Evolutionary conservation across 2,329 filamentous ascomycete species (phyloP), one percentile per base, ranked within the genome.

Genomic region (Cladosporium colombiae): DNA sequence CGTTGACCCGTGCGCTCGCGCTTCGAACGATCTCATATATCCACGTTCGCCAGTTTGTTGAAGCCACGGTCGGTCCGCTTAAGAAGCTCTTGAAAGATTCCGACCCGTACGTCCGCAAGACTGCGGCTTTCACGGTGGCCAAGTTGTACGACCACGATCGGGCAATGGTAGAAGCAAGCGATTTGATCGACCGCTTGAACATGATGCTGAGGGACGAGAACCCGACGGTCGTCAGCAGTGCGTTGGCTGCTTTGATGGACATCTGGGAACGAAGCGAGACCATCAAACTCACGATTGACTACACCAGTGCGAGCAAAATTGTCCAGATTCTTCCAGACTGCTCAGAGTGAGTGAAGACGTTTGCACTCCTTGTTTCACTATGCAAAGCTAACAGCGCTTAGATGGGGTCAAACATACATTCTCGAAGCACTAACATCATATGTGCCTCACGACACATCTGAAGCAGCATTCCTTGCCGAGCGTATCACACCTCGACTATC

Each of bases 391-490:
- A 76, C 62, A n/a, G 23, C 3, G 29, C 3, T 16, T 70, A 96
- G 92, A 85, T 99, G 95, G 95, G 94, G 95, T 50, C 95, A 99
- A 82, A 97, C 94, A 25, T 99, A 99, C 78, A 98, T 99, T 65
- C 85, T 99, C 10, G 95, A 99, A 80, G 93, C 95, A 23, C 85
- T 99, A 73, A 98, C 98, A 91, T 95, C 94, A 25, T 99, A 98
- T 76, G 91, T 98, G 16, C 95, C 95, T 6, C 92, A 96, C 78
- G 93, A 98, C 73, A 89, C 90, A 0, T 86, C 88, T 44, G 95
- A 99, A 79, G 94, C 95, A 5, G 85, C 92, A 7, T 84, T 99
- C 18, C 85, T 99, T 49, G 95, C 95, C 13, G 95, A 99, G 78
- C 89, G 95, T 68, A 96, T 99, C 75, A 88, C 94, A 0, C 95